Conservation (phyloP, 2,329 filamentous ascomycete genomes). For the Ascochyta fabae region DNA sequence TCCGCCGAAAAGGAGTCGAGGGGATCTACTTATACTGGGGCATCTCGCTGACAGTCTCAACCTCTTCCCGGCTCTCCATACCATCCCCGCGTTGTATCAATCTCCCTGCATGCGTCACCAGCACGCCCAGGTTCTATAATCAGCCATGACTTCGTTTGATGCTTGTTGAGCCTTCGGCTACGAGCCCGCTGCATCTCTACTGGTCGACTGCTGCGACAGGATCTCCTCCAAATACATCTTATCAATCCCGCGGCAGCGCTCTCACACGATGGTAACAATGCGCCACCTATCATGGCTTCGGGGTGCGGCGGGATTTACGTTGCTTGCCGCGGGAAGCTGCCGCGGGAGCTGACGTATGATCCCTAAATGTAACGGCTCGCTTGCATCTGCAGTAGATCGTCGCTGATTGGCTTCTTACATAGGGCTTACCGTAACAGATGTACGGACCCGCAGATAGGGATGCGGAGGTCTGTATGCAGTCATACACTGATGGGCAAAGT, state of each 20-base stretch:
- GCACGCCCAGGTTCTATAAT: not conserved
- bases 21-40: not conserved
- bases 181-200: not conserved
- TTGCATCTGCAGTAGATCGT: not conserved
- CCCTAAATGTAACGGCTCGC: not conserved
- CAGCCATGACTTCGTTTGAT: not conserved
- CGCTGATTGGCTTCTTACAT: conserved; percentile 1
- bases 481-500: too few relatives aligned
- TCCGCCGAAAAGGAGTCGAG: not conserved
- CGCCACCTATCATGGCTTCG: not conserved
- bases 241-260: conserved; percentile 7
- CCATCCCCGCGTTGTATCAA: conserved; percentile 5
- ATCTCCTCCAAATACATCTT: not conserved
- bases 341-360: conserved; percentile 10
- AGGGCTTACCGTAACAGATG: too few relatives aligned
- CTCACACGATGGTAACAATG: not conserved
- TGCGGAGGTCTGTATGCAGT: not conserved
- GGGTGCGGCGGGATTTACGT: not conserved
- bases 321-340: conserved; percentile 11
- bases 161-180: not conserved
- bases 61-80: conserved; percentile 1
- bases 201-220: not conserved
- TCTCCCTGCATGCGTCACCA: not conserved
- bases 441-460: not conserved
- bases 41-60: not conserved